These are phyloP conservation scores for Pichia phayaonensis DNA, from an alignment of 805 yeast genomes.

Conservation along the genomic window DNA sequence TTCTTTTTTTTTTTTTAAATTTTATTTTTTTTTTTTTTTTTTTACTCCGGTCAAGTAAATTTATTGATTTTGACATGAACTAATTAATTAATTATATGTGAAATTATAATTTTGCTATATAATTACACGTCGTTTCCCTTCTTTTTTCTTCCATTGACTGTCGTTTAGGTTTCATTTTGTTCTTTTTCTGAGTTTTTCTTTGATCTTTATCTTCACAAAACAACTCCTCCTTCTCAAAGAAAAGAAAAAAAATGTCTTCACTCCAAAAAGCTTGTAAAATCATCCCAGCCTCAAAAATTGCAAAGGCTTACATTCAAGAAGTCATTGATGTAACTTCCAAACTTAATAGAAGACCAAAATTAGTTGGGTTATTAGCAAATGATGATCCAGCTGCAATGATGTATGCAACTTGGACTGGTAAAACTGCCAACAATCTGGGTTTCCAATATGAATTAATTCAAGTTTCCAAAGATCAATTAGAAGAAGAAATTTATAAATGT, in stretches of 20 bases:
- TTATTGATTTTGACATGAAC: not conserved
- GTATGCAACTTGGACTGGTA: conserved; percentile 95
- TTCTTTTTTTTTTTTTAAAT: not conserved
- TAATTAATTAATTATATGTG: not conserved
- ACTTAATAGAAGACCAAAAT: conserved; percentile 52
- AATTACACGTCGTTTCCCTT: not conserved
- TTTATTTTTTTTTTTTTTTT: not conserved
- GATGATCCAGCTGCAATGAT: conserved; percentile 89
- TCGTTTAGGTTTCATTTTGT: not conserved
- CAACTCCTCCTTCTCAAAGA: no score
- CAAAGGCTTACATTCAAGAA: conserved; percentile 74
- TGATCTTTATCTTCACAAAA: no score
- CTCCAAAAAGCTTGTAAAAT: conserved; percentile 56
- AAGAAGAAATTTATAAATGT: conserved; percentile 74
- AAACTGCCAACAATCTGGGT: conserved; percentile 81
- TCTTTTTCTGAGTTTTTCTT: not conserved
- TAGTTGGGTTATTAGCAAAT: conserved; percentile 91
- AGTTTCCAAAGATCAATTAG: conserved; percentile 73
- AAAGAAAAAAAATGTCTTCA: conserved; percentile 10
- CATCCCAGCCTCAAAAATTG: conserved; percentile 78
- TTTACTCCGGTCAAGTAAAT: not conserved
- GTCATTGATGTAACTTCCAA: conserved; percentile 48
- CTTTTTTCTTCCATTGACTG: not conserved
- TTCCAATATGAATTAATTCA: conserved; percentile 72
- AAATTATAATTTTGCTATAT: not conserved